Evolutionary conservation across 257 asterid species (phyloP).

Genomic region (Solanum peruvianum): DNA sequence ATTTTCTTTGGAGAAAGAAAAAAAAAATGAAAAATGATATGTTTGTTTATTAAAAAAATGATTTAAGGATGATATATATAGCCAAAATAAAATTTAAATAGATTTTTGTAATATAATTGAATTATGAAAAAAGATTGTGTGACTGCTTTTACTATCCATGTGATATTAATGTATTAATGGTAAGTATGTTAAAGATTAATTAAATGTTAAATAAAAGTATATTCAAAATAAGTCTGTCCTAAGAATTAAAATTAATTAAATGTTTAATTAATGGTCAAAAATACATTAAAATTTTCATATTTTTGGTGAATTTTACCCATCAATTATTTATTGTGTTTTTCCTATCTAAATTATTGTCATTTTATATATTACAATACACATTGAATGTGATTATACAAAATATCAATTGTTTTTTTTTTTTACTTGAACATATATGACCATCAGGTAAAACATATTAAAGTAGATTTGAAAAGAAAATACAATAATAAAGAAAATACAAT

Average conservation of each 20-base stretch:
- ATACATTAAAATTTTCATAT: background rate
- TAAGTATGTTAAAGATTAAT: background rate
- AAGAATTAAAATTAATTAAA: background rate
- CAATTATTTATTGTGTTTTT: background rate
- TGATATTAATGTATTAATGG: background rate
- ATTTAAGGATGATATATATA: background rate
- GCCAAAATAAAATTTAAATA: background rate
- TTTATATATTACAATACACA: background rate
- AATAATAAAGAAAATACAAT: background rate
- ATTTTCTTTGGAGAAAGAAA: background rate
- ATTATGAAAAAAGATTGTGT: background rate
- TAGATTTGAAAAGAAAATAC: background rate
- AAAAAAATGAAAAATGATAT: background rate
- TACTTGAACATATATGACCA: background rate
- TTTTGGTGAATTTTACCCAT: background rate
- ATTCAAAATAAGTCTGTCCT: too few species aligned
- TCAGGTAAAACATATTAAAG: background rate
- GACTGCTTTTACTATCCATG: background rate
- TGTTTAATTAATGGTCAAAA: background rate
- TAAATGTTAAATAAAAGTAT: background rate
- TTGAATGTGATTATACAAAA: background rate
- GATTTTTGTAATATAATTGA: background rate
- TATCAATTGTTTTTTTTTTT: background rate
- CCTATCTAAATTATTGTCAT: background rate
- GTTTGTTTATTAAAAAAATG: background rate